Evolutionary conservation across 129 eudicot species (phyloP).

Genomic region (Deinandra increscens): DNA sequence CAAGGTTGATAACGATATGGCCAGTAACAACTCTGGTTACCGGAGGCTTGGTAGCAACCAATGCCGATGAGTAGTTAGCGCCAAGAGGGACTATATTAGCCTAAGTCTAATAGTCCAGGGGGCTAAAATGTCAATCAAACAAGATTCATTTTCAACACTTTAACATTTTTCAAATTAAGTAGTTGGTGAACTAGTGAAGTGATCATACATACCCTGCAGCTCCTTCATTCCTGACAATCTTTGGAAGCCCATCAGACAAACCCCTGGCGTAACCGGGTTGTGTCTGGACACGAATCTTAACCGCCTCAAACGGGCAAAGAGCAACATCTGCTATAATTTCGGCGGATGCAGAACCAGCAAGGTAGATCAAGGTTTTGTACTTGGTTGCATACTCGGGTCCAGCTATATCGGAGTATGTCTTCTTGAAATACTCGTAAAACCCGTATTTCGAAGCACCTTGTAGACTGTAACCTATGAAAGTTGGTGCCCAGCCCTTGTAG

Average conservation of each 20-base stretch:
- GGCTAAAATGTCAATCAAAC: no score
- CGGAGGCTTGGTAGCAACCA: no score
- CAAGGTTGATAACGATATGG: no score
- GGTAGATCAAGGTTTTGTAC: slow-evolving; percentile 78
- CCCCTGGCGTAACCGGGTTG: slow-evolving; percentile 87
- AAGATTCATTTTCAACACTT: neutral
- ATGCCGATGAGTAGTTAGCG: no score
- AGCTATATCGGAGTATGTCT: slow-evolving; percentile 69
- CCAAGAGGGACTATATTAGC: no score
- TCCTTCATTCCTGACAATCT: slow-evolving; percentile 72
- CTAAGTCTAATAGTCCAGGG: no score
- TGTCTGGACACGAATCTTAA: slow-evolving; percentile 93
- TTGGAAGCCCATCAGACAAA: slow-evolving; percentile 75
- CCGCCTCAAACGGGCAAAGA: slow-evolving; percentile 91
- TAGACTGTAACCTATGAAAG: slow-evolving; percentile 72
- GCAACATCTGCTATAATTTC: slow-evolving; percentile 80
- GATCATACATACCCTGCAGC: slow-evolving; percentile 51
- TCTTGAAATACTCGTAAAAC: slow-evolving; percentile 84
- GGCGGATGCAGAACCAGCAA: slow-evolving; percentile 91
- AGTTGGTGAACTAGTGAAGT: neutral
- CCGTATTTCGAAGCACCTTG: slow-evolving; percentile 88
- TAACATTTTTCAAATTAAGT: neutral
- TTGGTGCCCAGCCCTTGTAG: slow-evolving; percentile 91
- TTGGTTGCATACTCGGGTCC: slow-evolving; percentile 85
- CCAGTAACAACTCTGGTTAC: no score